Conservation (phyloP, 2,329 filamentous ascomycete species). For the Fusarium haematococcum region DNA sequence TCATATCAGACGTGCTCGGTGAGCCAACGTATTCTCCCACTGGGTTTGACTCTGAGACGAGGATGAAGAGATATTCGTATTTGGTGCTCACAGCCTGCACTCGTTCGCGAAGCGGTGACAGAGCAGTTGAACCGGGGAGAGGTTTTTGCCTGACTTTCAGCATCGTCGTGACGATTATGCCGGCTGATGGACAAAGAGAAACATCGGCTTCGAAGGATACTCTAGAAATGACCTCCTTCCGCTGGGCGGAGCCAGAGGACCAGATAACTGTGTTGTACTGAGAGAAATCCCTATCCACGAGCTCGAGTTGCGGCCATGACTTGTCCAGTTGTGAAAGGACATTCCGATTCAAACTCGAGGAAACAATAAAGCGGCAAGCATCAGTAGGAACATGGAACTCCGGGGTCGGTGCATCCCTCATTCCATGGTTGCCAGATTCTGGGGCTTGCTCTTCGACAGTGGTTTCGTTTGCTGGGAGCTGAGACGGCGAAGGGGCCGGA, state of each 20-base stretch:
- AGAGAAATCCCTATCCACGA: slow-evolving; percentile 72
- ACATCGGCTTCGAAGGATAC: slow-evolving; percentile 76
- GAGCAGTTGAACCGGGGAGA: slow-evolving; percentile 63
- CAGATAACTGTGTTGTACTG: slow-evolving; percentile 51
- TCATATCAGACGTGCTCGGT: slow-evolving; percentile 55
- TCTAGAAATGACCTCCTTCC: slow-evolving; percentile 47
- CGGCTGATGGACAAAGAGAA: slow-evolving; percentile 74
- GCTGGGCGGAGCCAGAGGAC: slow-evolving; percentile 45
- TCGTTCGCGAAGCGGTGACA: slow-evolving; percentile 64
- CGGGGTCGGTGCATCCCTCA: slow-evolving; percentile 28
- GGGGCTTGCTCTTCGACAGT: background rate
- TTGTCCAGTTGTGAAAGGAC: slow-evolving; percentile 64
- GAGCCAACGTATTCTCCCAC: slow-evolving; percentile 55
- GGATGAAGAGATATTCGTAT: slow-evolving; percentile 76
- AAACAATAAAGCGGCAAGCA: slow-evolving; percentile 60
- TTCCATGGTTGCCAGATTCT: background rate
- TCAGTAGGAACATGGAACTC: slow-evolving; percentile 20
- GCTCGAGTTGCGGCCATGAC: slow-evolving; percentile 59
- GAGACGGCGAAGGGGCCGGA: background rate
- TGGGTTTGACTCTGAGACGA: slow-evolving; percentile 69
- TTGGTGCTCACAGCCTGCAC: slow-evolving; percentile 64
- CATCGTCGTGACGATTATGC: slow-evolving; percentile 77
- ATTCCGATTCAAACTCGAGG: slow-evolving; percentile 58
- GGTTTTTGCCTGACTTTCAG: slow-evolving; percentile 79
- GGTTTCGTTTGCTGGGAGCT: too few species aligned